Conservation (phyloP, 1,284 basidiomycete species). For the Caloboletus firmus region DNA sequence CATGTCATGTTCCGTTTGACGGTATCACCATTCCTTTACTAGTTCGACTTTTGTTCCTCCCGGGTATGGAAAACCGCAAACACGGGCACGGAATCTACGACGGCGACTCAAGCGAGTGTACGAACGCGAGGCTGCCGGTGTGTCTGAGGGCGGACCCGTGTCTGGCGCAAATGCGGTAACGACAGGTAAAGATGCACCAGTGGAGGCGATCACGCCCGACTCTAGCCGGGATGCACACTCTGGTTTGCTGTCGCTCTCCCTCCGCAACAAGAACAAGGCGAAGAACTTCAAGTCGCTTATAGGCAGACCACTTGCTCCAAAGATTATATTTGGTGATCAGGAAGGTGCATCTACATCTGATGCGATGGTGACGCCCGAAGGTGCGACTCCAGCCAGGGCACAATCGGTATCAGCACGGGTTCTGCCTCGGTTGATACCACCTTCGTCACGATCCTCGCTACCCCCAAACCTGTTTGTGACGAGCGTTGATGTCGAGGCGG, state of each 20-base stretch:
- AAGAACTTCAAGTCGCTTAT: slow-evolving; percentile 62
- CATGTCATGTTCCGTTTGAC: background rate
- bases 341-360: slow-evolving; percentile 7
- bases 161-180: slow-evolving; percentile 39
- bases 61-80: slow-evolving; percentile 64
- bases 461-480: slow-evolving; percentile 37
- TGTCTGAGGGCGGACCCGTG: slow-evolving; percentile 8
- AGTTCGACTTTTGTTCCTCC: slow-evolving; percentile 48
- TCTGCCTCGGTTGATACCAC: slow-evolving; percentile 53
- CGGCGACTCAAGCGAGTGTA: slow-evolving; percentile 51
- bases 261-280: slow-evolving; percentile 74
- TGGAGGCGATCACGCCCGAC: slow-evolving; percentile 17
- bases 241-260: slow-evolving; percentile 39
- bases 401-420: background rate
- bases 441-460: slow-evolving; percentile 40
- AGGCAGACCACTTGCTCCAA: slow-evolving; percentile 46
- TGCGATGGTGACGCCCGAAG: background rate
- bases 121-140: slow-evolving; percentile 26
- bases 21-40: background rate
- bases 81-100: slow-evolving; percentile 64
- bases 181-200: background rate
- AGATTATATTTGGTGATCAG: slow-evolving; percentile 56
- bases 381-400: background rate
- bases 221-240: background rate
- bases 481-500: slow-evolving; percentile 36